These are phyloP conservation scores for Neonectria faginata DNA, from an alignment of 2,329 filamentous ascomycete species.

Conservation along the genomic window DNA sequence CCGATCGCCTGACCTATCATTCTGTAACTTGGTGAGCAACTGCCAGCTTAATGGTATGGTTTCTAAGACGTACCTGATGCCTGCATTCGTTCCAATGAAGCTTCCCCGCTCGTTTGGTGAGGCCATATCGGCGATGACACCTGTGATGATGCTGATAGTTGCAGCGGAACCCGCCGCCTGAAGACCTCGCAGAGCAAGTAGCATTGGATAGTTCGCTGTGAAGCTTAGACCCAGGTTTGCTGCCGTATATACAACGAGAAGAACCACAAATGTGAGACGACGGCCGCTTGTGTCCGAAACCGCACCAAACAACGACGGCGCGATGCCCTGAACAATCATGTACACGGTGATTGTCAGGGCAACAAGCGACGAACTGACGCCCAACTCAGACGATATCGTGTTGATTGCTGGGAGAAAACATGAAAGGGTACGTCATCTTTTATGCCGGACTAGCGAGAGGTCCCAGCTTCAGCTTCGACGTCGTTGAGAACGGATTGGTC, in stretches of 20 bases:
- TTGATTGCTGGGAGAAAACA: conserved; percentile 39
- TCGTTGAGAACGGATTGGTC: background rate
- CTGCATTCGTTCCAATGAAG: conserved; percentile 39
- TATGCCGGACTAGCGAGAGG: background rate
- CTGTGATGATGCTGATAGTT: conserved; percentile 40
- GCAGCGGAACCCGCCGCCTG: conserved; percentile 40
- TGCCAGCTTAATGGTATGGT: too few relatives aligned
- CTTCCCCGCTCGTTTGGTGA: conserved; percentile 33
- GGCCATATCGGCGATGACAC: conserved; percentile 41
- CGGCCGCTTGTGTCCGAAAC: conserved; percentile 51
- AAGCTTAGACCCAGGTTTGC: conserved; percentile 32
- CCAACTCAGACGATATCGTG: conserved; percentile 37
- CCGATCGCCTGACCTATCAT: conserved; percentile 45
- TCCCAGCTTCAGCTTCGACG: background rate
- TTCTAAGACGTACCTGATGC: conserved; percentile 21
- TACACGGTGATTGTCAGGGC: conserved; percentile 56
- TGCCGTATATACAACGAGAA: conserved; percentile 24
- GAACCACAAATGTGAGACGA: conserved; percentile 24
- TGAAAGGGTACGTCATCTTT: conserved; percentile 6
- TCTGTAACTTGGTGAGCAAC: conserved; percentile 5
- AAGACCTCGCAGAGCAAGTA: conserved; percentile 30
- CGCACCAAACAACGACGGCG: conserved; percentile 56
- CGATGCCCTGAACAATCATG: conserved; percentile 58
- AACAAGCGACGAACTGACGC: conserved; percentile 43
- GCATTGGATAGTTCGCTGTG: conserved; percentile 21